Conservation (phyloP, 345 rosid species). For the Alliaria petiolata region DNA sequence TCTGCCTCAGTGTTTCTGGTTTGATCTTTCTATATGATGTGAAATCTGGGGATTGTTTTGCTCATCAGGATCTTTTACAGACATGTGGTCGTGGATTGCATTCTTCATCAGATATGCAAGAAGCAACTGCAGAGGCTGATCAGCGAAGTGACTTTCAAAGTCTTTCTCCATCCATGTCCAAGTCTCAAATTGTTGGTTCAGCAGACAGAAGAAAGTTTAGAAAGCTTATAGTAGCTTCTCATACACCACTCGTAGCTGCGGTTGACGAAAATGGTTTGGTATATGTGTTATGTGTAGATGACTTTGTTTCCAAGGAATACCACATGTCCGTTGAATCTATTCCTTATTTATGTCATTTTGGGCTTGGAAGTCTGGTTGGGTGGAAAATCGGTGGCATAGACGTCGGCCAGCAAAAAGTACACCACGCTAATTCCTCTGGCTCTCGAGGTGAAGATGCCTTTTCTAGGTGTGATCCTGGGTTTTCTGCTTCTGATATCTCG, state of each 20-base stretch:
- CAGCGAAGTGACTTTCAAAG: slow-evolving; percentile 28
- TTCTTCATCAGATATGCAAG: slow-evolving; percentile 31
- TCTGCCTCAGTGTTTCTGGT: slow-evolving; percentile 79
- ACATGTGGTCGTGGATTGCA: slow-evolving; percentile 47
- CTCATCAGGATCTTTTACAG: slow-evolving; percentile 52
- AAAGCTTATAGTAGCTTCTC: slow-evolving; percentile 63
- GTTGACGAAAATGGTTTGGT: slow-evolving; percentile 71
- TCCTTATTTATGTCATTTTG: slow-evolving; percentile 51
- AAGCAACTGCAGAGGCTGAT: slow-evolving; percentile 29
- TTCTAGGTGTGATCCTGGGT: slow-evolving; percentile 24
- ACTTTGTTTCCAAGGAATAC: slow-evolving; percentile 42
- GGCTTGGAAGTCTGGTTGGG: slow-evolving; percentile 63
- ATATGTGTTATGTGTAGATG: slow-evolving; percentile 54
- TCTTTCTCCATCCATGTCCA: slow-evolving; percentile 32
- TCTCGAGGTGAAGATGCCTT: slow-evolving; percentile 23
- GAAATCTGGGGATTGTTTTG: slow-evolving; percentile 62
- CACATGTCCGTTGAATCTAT: slow-evolving; percentile 36
- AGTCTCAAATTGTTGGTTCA: slow-evolving; percentile 23
- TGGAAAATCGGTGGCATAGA: slow-evolving; percentile 71
- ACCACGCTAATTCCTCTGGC: slow-evolving; percentile 20
- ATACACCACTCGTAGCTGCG: slow-evolving; percentile 70
- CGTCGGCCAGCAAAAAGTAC: slow-evolving; percentile 50
- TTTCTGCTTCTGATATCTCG: slow-evolving; percentile 18
- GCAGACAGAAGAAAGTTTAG: slow-evolving; percentile 54
- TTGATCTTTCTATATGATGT: slow-evolving; percentile 55